These are phyloP conservation scores for Candida wancherniae DNA, from an alignment of 805 yeast species.

Conservation along the genomic window DNA sequence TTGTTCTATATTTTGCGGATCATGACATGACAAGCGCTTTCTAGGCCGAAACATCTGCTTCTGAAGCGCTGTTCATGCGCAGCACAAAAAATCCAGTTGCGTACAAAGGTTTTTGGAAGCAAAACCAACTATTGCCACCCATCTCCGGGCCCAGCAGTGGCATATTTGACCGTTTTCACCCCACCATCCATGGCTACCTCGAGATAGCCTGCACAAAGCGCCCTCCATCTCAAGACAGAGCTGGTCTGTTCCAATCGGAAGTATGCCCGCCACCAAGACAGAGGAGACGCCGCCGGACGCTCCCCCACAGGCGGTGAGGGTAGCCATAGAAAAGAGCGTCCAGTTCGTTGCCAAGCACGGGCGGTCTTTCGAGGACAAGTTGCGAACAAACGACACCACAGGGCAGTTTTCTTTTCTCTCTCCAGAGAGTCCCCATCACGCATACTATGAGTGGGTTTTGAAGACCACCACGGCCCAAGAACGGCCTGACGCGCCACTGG, in stretches of 20 bases:
- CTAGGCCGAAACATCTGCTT: too few species aligned
- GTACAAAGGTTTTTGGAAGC: too few species aligned
- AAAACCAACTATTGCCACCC: too few species aligned
- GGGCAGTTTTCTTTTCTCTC: conserved; percentile 62
- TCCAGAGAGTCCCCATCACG: conserved; percentile 49
- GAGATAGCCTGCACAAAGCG: too few species aligned
- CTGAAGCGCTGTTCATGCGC: too few species aligned
- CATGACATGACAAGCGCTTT: background rate
- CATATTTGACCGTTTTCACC: too few species aligned
- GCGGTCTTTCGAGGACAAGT: conserved; percentile 53
- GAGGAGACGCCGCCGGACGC: background rate
- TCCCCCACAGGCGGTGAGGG: conserved; percentile 39
- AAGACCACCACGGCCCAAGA: conserved; percentile 5
- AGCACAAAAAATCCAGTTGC: too few species aligned
- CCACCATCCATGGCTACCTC: too few species aligned
- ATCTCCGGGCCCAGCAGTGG: too few species aligned
- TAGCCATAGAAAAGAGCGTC: conserved; percentile 66
- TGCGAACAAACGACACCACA: conserved; percentile 43
- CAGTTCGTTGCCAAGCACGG: conserved; percentile 70
- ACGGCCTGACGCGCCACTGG: background rate
- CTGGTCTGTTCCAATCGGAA: background rate
- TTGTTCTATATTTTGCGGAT: background rate
- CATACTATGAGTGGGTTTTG: conserved; percentile 54
- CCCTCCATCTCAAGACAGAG: too few species aligned
- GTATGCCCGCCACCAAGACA: background rate